Conservation (phyloP, 768 basidiomycete genomes). For the Macrolepiota dolichaula region DNA sequence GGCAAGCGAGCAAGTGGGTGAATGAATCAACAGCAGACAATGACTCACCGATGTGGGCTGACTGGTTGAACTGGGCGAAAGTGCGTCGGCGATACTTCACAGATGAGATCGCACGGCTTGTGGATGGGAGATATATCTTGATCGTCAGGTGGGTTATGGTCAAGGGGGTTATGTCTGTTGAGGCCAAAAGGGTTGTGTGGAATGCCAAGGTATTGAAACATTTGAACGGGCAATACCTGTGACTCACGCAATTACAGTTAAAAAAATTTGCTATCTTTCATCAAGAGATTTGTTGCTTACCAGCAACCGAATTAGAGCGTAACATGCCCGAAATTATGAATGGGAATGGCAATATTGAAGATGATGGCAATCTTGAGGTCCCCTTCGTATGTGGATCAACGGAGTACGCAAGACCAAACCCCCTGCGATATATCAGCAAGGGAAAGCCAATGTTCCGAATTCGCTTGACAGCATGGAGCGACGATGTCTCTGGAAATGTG, state of each 20-base stretch:
- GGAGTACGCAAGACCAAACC: not conserved
- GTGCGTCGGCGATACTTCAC: slow-evolving; percentile 21
- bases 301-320: too few species aligned
- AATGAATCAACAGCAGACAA: slow-evolving; percentile 15
- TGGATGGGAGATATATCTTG: slow-evolving; percentile 15
- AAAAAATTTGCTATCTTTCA: too few species aligned
- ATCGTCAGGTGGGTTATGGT: slow-evolving; percentile 19
- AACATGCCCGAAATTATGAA: too few species aligned
- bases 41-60: slow-evolving; percentile 26
- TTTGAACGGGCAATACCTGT: too few species aligned
- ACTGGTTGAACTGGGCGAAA: slow-evolving; percentile 13
- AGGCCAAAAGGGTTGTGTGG: too few species aligned
- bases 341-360: too few species aligned
- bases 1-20: slow-evolving; percentile 25
- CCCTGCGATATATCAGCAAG: slow-evolving; percentile 12
- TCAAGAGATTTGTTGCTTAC: too few species aligned
- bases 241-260: too few species aligned
- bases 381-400: too few species aligned
- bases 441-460: slow-evolving; percentile 19
- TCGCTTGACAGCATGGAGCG: slow-evolving; percentile 31
- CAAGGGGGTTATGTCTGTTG: too few species aligned
- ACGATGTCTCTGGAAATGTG: slow-evolving; percentile 27
- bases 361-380: not conserved
- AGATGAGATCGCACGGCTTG: slow-evolving; percentile 19
- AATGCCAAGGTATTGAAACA: too few species aligned